Conservation (phyloP, 768 basidiomycete genomes). For the Mycena vitilis region DNA sequence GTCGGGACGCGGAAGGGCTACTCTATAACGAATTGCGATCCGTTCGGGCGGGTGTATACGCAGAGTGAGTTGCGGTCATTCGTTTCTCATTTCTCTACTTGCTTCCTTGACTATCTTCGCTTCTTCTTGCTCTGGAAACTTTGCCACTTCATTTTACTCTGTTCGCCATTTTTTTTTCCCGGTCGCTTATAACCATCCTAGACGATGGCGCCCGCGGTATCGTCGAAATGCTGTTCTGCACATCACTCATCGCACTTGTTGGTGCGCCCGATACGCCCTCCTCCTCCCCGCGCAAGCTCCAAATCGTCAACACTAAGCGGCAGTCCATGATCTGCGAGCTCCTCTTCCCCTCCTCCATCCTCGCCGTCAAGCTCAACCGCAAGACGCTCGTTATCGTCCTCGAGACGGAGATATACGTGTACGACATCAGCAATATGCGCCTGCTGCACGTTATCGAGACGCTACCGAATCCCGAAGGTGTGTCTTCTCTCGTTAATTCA, state of each 20-base stretch:
- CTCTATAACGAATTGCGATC: slow-evolving; percentile 97
- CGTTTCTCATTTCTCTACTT: neutral
- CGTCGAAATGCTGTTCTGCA: slow-evolving; percentile 99
- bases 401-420: slow-evolving; percentile 97
- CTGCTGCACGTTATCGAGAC: slow-evolving; percentile 98
- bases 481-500: slow-evolving; percentile 30
- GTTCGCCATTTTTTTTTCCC: no score
- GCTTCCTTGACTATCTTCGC: no score
- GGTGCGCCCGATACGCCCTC: slow-evolving; percentile 94
- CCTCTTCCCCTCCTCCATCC: slow-evolving; percentile 96
- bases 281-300: slow-evolving; percentile 91
- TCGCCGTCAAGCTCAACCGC: slow-evolving; percentile 97
- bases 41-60: slow-evolving; percentile 95
- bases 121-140: no score
- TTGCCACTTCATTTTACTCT: no score
- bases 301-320: slow-evolving; percentile 99
- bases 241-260: slow-evolving; percentile 95
- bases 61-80: slow-evolving; percentile 73
- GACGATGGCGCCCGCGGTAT: slow-evolving; percentile 96
- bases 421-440: slow-evolving; percentile 99
- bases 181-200: slow-evolving; percentile 39
- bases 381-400: slow-evolving; percentile 96
- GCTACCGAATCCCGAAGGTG: slow-evolving; percentile 94
- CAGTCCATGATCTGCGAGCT: slow-evolving; percentile 99
- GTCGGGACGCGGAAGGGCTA: slow-evolving; percentile 97